Percentiles rank a stretch among this genome's conserved stretches.
These are phyloP conservation scores for Whalleya microplaca DNA, from an alignment of 2,329 filamentous ascomycete genomes.

Conservation along the genomic window DNA sequence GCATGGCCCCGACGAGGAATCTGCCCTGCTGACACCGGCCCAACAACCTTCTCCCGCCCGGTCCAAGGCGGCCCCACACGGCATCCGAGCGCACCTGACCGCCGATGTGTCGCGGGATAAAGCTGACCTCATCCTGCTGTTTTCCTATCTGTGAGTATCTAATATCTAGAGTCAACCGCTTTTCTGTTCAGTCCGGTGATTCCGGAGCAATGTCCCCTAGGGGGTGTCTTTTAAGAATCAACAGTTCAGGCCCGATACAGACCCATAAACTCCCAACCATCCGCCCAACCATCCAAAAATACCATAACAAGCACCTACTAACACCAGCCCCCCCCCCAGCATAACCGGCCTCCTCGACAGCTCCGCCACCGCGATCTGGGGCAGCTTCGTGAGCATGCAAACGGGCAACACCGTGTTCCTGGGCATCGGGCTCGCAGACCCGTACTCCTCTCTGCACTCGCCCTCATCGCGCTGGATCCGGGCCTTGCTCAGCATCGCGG, in stretches of 20 bases:
- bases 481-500: not conserved
- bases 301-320: too few relatives aligned
- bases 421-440: constrained; percentile 1
- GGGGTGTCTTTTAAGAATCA: too few relatives aligned
- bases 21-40: not conserved
- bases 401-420: constrained; percentile 9
- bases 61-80: not conserved
- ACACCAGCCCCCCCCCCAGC: not conserved
- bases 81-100: not conserved
- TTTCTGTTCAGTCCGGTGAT: too few relatives aligned
- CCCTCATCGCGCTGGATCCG: constrained; percentile 3
- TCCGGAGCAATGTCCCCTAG: too few relatives aligned
- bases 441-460: too few relatives aligned
- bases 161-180: too few relatives aligned
- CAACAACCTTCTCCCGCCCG: too few relatives aligned
- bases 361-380: constrained; percentile 2
- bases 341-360: constrained; percentile 1
- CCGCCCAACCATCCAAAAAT: too few relatives aligned
- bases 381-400: constrained; percentile 5
- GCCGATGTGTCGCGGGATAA: not conserved
- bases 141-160: not conserved
- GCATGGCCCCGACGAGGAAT: not conserved
- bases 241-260: too few relatives aligned
- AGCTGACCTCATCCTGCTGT: constrained; percentile 1
- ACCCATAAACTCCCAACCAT: too few relatives aligned